phyloP scores from a whole-genome alignment of 2,329 filamentous ascomycete species.

The Xylaria sp. region DNA sequence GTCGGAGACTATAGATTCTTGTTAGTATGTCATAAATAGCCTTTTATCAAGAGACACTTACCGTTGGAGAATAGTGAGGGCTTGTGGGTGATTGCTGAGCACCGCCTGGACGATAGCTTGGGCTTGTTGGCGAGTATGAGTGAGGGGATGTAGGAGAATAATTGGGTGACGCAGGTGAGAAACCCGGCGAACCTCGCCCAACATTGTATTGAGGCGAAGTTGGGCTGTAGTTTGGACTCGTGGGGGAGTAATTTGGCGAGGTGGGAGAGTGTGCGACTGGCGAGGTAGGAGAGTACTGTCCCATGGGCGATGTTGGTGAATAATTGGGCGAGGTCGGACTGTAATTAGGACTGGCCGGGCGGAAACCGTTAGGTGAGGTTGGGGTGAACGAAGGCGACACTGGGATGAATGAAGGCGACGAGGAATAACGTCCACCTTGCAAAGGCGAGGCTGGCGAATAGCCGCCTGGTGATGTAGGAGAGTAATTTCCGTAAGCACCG shows the following conservation, averaged over 20 bases:
- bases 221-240: conserved; percentile 78
- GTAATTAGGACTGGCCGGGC: conserved; percentile 69
- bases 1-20: conserved; percentile 29
- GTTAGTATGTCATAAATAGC: conserved; percentile 44
- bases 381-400: conserved; percentile 71
- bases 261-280: conserved; percentile 80
- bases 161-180: conserved; percentile 57
- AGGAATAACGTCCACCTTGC: conserved; percentile 64
- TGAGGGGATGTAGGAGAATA: conserved; percentile 68
- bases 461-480: conserved; percentile 79
- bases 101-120: conserved; percentile 65
- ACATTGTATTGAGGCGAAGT: conserved; percentile 68
- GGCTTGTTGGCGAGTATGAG: conserved; percentile 64
- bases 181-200: conserved; percentile 66
- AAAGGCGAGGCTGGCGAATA: conserved; percentile 83
- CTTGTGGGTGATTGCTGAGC: conserved; percentile 73
- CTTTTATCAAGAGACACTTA: conserved; percentile 46
- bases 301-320: conserved; percentile 70
- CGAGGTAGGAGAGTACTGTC: conserved; percentile 75
- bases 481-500: conserved; percentile 70
- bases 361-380: conserved; percentile 58
- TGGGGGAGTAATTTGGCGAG: conserved; percentile 77
- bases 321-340: conserved; percentile 74
- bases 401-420: conserved; percentile 72
- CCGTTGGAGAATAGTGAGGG: conserved; percentile 76